These are phyloP conservation scores for Flaveria linearis DNA, from an alignment of 129 eudicot species.

Conservation along the genomic window DNA sequence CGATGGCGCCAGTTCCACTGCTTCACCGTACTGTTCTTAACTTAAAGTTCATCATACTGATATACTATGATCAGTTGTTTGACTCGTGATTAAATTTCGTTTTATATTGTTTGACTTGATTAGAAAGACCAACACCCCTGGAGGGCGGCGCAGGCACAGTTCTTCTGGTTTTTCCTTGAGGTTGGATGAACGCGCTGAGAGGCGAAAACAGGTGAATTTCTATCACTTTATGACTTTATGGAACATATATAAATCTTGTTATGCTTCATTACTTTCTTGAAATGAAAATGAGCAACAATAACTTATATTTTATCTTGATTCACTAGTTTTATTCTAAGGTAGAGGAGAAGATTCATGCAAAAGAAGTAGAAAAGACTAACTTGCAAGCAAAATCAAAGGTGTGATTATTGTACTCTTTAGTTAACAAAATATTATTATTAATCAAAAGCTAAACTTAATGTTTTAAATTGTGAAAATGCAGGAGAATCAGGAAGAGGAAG, in stretches of 20 bases:
- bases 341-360: constrained; percentile 80
- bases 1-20: constrained; percentile 53
- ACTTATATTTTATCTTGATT: constrained; percentile 5
- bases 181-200: constrained; percentile 85
- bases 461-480: constrained; percentile 26
- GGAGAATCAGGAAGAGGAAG: constrained; percentile 80
- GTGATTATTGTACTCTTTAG: neutral
- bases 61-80: constrained; percentile 2
- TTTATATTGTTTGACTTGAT: neutral
- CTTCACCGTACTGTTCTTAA: constrained; percentile 56
- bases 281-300: constrained; percentile 11
- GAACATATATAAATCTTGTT: neutral
- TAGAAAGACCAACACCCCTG: constrained; percentile 29
- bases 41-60: neutral
- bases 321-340: constrained; percentile 70
- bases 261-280: neutral
- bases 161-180: constrained; percentile 58
- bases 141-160: constrained; percentile 45
- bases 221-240: neutral
- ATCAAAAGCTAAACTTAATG: neutral
- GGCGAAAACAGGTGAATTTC: constrained; percentile 63
- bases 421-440: constrained; percentile 6
- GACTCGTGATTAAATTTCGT: neutral
- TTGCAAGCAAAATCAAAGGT: constrained; percentile 90
- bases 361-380: constrained; percentile 61